Percentiles rank a stretch among this genome's conserved stretches.
Conservation (phyloP, 805 yeast species). For the Ogataea naganishii region DNA sequence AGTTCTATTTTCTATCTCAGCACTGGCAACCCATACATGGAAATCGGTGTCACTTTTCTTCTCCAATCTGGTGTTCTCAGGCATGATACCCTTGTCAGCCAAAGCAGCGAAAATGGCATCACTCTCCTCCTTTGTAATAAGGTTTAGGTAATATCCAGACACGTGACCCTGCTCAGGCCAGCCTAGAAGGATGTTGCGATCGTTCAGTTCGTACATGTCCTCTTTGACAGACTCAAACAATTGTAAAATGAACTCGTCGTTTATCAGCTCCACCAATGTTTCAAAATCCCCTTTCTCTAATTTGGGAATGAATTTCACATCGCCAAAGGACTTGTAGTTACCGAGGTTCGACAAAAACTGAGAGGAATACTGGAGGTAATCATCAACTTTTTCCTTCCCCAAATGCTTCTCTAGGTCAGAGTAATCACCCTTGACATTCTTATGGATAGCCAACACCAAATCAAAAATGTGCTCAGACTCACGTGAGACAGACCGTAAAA, state of each 20-base stretch:
- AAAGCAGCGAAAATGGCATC: constrained; percentile 59
- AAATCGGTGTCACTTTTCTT: constrained; percentile 42
- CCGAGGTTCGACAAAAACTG: constrained; percentile 71
- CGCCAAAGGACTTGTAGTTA: constrained; percentile 83
- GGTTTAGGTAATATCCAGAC: constrained; percentile 60
- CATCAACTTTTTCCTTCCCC: constrained; percentile 27
- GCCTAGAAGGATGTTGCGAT: constrained; percentile 54
- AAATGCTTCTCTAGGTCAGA: constrained; percentile 24
- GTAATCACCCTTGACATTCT: constrained; percentile 39
- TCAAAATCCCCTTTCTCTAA: constrained; percentile 40
- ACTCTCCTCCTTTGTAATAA: constrained; percentile 50
- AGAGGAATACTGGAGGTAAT: constrained; percentile 64
- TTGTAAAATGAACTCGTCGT: constrained; percentile 23
- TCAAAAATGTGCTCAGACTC: constrained; percentile 75
- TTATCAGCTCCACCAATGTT: constrained; percentile 33
- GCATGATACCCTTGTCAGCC: constrained; percentile 56
- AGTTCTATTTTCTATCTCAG: constrained; percentile 37
- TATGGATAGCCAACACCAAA: constrained; percentile 53
- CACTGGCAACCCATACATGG: constrained; percentile 63
- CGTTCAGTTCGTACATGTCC: constrained; percentile 41
- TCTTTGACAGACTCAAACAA: constrained; percentile 34
- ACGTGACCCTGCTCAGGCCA: constrained; percentile 72
- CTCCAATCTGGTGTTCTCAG: constrained; percentile 71
- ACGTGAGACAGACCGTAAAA: constrained; percentile 72
- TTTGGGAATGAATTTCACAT: constrained; percentile 74